phyloP scores from a whole-genome alignment of 2,329 filamentous ascomycete species.

The Geosmithia putterillii region DNA sequence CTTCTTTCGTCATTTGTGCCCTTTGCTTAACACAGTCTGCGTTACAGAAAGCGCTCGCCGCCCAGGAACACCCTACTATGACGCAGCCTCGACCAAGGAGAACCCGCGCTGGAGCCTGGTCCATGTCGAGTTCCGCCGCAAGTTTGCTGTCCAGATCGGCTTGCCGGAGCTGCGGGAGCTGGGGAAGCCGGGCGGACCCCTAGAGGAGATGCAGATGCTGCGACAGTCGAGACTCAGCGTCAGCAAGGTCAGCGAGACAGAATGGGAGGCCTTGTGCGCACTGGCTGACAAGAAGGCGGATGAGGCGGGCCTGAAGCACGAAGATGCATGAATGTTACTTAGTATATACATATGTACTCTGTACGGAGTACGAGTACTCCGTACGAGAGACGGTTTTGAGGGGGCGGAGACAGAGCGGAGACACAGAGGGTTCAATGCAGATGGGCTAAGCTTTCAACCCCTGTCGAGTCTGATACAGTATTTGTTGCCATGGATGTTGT shows the following conservation, averaged over 20 bases:
- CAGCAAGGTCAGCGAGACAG: constrained; percentile 46
- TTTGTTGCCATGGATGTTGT: not conserved
- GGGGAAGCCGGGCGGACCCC: constrained; percentile 39
- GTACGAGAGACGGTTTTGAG: too few relatives aligned
- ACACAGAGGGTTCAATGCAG: too few relatives aligned
- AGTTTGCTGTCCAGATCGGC: constrained; percentile 60
- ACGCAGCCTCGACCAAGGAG: constrained; percentile 52
- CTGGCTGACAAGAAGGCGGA: constrained; percentile 33
- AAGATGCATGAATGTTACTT: constrained; percentile 8
- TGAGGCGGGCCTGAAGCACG: constrained; percentile 23
- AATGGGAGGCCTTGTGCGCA: constrained; percentile 53
- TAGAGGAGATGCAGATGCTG: constrained; percentile 72
- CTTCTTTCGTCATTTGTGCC: not conserved
- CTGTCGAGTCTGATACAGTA: not conserved
- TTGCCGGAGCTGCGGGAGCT: constrained; percentile 60
- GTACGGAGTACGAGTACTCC: too few relatives aligned
- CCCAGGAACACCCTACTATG: constrained; percentile 58
- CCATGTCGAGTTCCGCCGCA: constrained; percentile 75
- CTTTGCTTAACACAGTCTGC: constrained; percentile 2
- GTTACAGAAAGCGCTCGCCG: constrained; percentile 17
- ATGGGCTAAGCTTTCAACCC: not conserved
- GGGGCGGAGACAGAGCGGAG: too few relatives aligned
- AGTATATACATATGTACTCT: too few relatives aligned
- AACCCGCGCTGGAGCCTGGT: constrained; percentile 69
- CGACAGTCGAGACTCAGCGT: constrained; percentile 78